Conservation (phyloP, 331 rosid species). For the Cydonia oblonga region DNA sequence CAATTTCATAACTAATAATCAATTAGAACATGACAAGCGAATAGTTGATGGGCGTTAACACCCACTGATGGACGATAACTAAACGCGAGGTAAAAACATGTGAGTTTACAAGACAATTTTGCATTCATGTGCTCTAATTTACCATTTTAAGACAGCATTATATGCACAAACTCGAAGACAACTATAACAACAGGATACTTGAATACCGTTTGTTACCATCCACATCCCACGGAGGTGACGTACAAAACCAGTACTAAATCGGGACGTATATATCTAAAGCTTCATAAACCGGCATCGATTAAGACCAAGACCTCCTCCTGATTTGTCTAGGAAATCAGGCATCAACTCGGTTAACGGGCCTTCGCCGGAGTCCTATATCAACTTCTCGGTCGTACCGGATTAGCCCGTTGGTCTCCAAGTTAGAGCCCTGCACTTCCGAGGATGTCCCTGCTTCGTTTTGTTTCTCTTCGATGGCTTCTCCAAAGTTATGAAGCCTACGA, state of each 20-base stretch:
- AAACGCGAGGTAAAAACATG: not conserved
- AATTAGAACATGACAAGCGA: too few species aligned
- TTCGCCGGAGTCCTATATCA: conserved; percentile 33
- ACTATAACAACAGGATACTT: not conserved
- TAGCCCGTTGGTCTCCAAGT: conserved; percentile 2
- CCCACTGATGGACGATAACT: not conserved
- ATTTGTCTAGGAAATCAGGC: not conserved
- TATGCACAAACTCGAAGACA: conserved; percentile 2
- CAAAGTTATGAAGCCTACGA: conserved; percentile 84
- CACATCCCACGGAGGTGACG: conserved; percentile 6
- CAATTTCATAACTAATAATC: too few species aligned
- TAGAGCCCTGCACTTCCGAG: conserved; percentile 2
- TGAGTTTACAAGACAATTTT: not conserved
- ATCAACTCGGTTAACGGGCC: conserved; percentile 22
- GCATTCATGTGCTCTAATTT: not conserved
- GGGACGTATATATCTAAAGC: not conserved
- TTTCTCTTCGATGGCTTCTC: conserved; percentile 39
- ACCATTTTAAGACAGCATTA: not conserved
- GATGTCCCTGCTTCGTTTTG: conserved; percentile 7
- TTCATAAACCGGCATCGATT: conserved; percentile 5
- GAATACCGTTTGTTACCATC: not conserved
- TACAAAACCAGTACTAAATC: not conserved
- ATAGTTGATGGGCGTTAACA: too few species aligned
- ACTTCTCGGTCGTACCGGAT: conserved; percentile 16
- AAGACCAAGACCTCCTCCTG: not conserved